Evolutionary conservation across 129 eudicot species (phyloP), one percentile per base, ranked within the genome.

Genomic region (Mikania micrantha): DNA sequence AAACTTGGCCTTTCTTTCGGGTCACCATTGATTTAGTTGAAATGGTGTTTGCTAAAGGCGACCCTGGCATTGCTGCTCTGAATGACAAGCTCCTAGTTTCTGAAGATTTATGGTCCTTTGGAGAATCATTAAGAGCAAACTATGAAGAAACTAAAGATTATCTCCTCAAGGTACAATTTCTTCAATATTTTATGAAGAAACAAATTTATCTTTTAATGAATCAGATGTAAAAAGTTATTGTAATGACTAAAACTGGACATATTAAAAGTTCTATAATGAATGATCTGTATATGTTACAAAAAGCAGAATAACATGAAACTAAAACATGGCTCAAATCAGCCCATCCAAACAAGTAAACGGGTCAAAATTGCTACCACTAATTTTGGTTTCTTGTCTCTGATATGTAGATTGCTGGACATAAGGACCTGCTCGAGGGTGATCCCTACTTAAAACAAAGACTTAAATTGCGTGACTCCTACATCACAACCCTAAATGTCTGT

Each of bases 41-140:
- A 74, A 93, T 93, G 98, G 98, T 88, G 80, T 93, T 93, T 10
- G 96, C 98, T 72, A 93, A 93, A 80, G 98, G 98, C 25, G 95
- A 93, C 80, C 98, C 96, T 0, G 89, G 96, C 19, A 93, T 93
- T 50, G 95, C 96, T 70, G 83, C 95, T 20, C 70, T 93, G 44
- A 86, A 86, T n/a, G 98, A 93, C 78, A 93, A 88, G 74, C 96
- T 93, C 59, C 98, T 93, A 0, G 98, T 88, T 20, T 93, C 95
- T 0, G 75, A 84, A 75, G 98, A 93, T 56, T 63, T 93, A 73
- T 84, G 95, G 95, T 47, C 89, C 3, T 84, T 93, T 56, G 98
- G 98, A 38, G 91, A 82, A 79, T 79, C 31, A 4, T 77, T 93
- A 66, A 78, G 98, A 74, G 60, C 86, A 22, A 80, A 82, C 62